phyloP scores from a whole-genome alignment of 805 yeast species.

The Spathaspora arborariae region DNA sequence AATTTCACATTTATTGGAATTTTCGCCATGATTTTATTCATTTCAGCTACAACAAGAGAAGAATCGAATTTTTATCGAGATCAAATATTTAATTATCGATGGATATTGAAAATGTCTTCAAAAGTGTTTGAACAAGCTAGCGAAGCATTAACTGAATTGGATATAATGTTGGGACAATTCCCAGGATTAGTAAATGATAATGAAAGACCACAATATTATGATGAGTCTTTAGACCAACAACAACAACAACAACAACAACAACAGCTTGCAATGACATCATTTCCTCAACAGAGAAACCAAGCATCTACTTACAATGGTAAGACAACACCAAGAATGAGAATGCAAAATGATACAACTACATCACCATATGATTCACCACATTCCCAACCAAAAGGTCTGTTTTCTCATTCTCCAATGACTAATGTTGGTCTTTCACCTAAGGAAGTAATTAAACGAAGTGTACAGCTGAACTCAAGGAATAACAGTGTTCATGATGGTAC shows the following conservation, averaged over 20 bases:
- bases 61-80: constrained; percentile 65
- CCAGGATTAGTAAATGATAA: constrained; percentile 60
- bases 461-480: background rate
- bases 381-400: constrained; percentile 3
- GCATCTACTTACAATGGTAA: constrained; percentile 3
- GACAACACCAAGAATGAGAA: constrained; percentile 1
- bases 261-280: background rate
- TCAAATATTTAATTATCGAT: constrained; percentile 70
- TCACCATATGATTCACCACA: constrained; percentile 18
- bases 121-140: constrained; percentile 75
- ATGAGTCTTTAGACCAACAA: constrained; percentile 2
- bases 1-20: constrained; percentile 82
- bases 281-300: background rate
- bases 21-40: constrained; percentile 77
- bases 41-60: constrained; percentile 58
- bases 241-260: constrained; percentile 6
- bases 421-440: constrained; percentile 21
- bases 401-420: constrained; percentile 26
- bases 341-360: background rate
- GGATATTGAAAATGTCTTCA: constrained; percentile 70
- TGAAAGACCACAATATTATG: constrained; percentile 8
- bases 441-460: constrained; percentile 20
- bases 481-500: constrained; percentile 1
- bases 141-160: constrained; percentile 69
- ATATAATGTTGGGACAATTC: constrained; percentile 66